Percentiles rank a stretch among this genome's conserved stretches.
Conservation (phyloP, 108 stramenopile genomes). For the Nitzschia inconspicua region DNA sequence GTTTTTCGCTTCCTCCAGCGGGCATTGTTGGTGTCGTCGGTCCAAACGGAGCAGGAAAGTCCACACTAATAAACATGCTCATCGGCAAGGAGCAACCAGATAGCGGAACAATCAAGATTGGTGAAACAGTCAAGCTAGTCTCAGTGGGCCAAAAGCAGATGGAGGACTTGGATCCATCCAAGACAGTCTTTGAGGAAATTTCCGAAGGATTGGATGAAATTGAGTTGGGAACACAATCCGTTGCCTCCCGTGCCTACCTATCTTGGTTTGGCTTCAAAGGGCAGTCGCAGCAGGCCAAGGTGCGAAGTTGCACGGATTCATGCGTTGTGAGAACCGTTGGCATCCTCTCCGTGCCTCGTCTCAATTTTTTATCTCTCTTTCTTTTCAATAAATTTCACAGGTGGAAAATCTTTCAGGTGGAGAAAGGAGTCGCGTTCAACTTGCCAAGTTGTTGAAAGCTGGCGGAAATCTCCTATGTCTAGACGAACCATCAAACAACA, state of each 20-base stretch:
- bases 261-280: constrained; percentile 92
- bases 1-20: constrained; percentile 84
- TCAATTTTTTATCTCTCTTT: background rate
- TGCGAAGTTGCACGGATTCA: too few species aligned
- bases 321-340: too few species aligned
- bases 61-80: constrained; percentile 89
- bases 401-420: constrained; percentile 89
- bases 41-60: constrained; percentile 80
- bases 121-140: constrained; percentile 86
- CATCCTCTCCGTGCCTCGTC: background rate
- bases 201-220: constrained; percentile 79
- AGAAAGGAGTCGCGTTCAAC: constrained; percentile 90
- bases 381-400: background rate
- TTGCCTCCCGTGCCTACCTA: constrained; percentile 84
- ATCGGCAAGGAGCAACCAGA: constrained; percentile 81
- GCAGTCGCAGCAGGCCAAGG: constrained; percentile 76
- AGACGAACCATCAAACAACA: constrained; percentile 95
- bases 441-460: constrained; percentile 86
- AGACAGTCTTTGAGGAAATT: constrained; percentile 91
- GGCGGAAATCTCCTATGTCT: constrained; percentile 86
- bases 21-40: constrained; percentile 92
- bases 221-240: constrained; percentile 74
- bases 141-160: constrained; percentile 93
- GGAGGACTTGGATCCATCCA: constrained; percentile 77
- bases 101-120: constrained; percentile 72